Evolutionary conservation across 2,329 filamentous ascomycete genomes (phyloP).

Genomic region (Cryoendolithus antarcticus): DNA sequence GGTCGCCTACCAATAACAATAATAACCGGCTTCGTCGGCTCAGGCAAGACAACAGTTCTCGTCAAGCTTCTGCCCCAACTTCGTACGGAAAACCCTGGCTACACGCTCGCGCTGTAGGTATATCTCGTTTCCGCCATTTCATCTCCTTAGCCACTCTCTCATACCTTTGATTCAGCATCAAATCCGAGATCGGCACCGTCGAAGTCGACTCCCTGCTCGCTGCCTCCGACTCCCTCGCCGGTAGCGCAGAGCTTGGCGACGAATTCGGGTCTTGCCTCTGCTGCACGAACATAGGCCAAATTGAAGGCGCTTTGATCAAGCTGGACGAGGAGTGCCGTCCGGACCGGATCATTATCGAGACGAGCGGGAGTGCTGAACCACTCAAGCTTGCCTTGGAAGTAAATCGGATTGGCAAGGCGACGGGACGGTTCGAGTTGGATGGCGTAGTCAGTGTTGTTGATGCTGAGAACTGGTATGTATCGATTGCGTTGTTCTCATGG

Average conservation of each 20-base stretch:
- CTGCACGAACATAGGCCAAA: constrained; percentile 92
- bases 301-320: constrained; percentile 66
- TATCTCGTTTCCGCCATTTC: too few relatives aligned
- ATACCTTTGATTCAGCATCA: constrained; percentile 38
- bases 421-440: constrained; percentile 61
- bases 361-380: constrained; percentile 68
- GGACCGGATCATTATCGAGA: constrained; percentile 89
- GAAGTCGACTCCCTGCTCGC: constrained; percentile 90
- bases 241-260: constrained; percentile 62
- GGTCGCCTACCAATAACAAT: constrained; percentile 71
- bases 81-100: constrained; percentile 68
- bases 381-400: constrained; percentile 85
- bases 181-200: constrained; percentile 96
- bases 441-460: constrained; percentile 84
- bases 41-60: constrained; percentile 91
- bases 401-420: constrained; percentile 63
- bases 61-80: constrained; percentile 90
- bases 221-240: constrained; percentile 66
- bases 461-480: constrained; percentile 68
- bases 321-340: constrained; percentile 51
- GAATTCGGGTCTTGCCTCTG: constrained; percentile 89
- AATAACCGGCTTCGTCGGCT: constrained; percentile 89
- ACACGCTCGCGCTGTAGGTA: constrained; percentile 64
- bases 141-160: too few relatives aligned
- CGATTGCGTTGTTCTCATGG: background rate